Base-by-base conservation (phyloP, 305 asterid genomes). In the Solanum hybrid region DNA sequence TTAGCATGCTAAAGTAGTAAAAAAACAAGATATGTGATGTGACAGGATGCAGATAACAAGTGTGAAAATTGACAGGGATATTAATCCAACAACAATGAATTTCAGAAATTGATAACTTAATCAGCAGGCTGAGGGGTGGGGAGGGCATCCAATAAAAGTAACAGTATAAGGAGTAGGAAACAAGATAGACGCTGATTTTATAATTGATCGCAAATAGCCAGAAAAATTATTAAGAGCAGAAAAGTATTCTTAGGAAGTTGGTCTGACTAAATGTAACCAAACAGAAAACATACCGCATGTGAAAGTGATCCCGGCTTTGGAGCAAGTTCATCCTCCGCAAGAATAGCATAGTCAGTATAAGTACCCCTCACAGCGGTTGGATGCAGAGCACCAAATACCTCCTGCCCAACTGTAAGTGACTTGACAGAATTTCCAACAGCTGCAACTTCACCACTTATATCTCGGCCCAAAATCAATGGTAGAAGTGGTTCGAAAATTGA, bases 291-390 rank as follows among this genome's bases (percentile, higher is more conserved):
- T 93, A 97, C 99, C 98, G 89, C 96, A 89, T 97, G 99, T 16
- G 99, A 95, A 73, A 97, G 90, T 71, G 96, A 93, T 82, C 92
- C 93, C 87, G 99, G 99, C 91, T 97, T 97, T 46, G 91, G 90
- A 76, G 93, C 90, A 91, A 97, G 98, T 91, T 97, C 95, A 61
- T 97, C 99, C 89, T 95, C 98, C 24, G 95, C 90, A 90, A 97
- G 98, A 92, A 97, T 92, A 64, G 97, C 99, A 91, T 95, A 97
- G 87, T 97, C 98, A 87, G 95, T 84, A 86, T 97, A 97, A 90
- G 99, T 96, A 91, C 99, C 99, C 98, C 99, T 95, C 92, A 94
- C 94, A 83, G 99, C 97, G 82, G 98, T 98, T 86, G 99, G 99
- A 91, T 97, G 99, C 91, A 98, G 93, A 37, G 99, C 99, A 87